Evolutionary conservation across 352 stramenopile genomes (phyloP).

Genomic region (Saprolegnia parasitica): DNA sequence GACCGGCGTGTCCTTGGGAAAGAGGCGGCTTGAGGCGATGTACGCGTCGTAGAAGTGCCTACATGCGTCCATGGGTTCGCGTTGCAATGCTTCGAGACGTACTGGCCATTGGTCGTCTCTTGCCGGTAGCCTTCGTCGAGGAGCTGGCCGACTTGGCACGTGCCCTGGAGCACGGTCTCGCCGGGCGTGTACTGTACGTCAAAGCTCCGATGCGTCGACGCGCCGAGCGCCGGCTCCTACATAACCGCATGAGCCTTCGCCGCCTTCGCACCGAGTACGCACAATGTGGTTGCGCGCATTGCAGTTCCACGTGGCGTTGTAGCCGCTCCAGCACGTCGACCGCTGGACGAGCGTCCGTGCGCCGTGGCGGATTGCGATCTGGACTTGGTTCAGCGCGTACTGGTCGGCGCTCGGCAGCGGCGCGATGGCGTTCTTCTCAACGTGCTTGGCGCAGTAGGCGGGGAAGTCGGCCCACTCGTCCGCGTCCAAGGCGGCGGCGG

Average conservation of each 20-base stretch:
- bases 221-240: background rate
- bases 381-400: slow-evolving; percentile 19
- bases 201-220: background rate
- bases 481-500: background rate
- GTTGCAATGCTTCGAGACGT: background rate
- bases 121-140: slow-evolving; percentile 24
- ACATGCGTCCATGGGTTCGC: background rate
- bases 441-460: slow-evolving; percentile 25
- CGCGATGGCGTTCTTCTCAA: slow-evolving; percentile 20
- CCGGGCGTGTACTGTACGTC: slow-evolving; percentile 11
- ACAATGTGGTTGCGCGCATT: slow-evolving; percentile 19
- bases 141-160: slow-evolving; percentile 18
- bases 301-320: slow-evolving; percentile 25
- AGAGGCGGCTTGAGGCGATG: slow-evolving; percentile 9
- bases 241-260: background rate
- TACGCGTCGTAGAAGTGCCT: slow-evolving; percentile 16
- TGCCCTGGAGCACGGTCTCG: slow-evolving; percentile 19
- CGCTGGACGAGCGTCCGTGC: background rate
- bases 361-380: slow-evolving; percentile 21
- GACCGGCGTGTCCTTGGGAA: background rate
- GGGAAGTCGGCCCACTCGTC: slow-evolving; percentile 6
- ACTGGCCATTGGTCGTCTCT: slow-evolving; percentile 10
- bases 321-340: slow-evolving; percentile 18
- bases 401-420: slow-evolving; percentile 1
- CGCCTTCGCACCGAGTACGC: background rate